Evolutionary conservation across 306 rosid genomes (phyloP), one percentile per base, ranked within the genome.

Genomic region (Cucumis melo): DNA sequence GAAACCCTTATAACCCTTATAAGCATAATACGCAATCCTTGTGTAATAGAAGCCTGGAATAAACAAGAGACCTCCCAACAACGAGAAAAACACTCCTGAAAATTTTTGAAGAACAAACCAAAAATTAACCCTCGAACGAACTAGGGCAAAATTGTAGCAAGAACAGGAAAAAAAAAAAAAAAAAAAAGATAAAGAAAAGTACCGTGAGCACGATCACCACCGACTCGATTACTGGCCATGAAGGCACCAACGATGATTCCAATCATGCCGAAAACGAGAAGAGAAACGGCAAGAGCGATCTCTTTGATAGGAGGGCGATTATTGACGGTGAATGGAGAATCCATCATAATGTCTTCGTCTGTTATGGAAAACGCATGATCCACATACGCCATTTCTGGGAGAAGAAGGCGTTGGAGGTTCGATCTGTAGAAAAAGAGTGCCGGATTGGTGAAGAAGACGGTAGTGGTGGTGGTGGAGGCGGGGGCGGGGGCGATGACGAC

Each of bases 141-240:
- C 34, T 38, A 42, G 77, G 54, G 75, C 10, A 74, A 74, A 66
- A 29, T 21, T 10, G 21, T 34, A 59, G 38, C 17, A 15, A 42
- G 3, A 51, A 76, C 13, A 55, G 2, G 6, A 10, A 27, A 17
- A 20, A 15, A n/a, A 27, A 27, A 2, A 32, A 32, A 4, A 15
- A 51, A 1, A 41, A 76, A 7, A 55, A 0, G 6, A 10, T 27
- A 17, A 20, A 16, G 32, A 12, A 62, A 36, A n/a, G 19, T 86
- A 95, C 99, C 99, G 81, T 95, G 99, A 80, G 89, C 96, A 75
- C 81, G 88, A 87, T 92, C 99, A 71, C 99, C 99, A 65, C 99
- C 99, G 72, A 95, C 91, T 50, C 48, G 98, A 76, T 95, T 89
- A 78, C 84, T 78, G 76, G 92, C 88, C 99, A 95, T 95, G 88